These are phyloP conservation scores for Pyronema domesticum DNA, from an alignment of 495 filamentous ascomycete genomes.

Conservation along the genomic window DNA sequence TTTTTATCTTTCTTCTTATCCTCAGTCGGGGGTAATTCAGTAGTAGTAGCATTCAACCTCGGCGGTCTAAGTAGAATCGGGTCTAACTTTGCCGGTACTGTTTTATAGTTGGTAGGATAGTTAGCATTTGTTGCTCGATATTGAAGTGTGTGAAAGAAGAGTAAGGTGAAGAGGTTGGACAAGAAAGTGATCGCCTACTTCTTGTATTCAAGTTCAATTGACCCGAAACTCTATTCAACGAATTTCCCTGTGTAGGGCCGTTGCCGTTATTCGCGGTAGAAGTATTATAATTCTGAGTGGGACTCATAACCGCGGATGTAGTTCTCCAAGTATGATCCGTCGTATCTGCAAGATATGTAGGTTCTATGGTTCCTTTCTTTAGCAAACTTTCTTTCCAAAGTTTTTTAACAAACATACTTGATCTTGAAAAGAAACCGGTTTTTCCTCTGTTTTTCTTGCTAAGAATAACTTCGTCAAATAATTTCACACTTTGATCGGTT, in stretches of 20 bases:
- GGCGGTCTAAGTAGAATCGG: constrained; percentile 62
- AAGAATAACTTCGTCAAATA: constrained; percentile 92
- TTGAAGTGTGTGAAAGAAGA: not conserved
- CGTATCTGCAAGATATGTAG: constrained; percentile 66
- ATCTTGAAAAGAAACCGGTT: constrained; percentile 31
- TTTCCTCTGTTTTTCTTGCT: constrained; percentile 79
- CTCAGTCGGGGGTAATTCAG: constrained; percentile 23
- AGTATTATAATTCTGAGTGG: constrained; percentile 53
- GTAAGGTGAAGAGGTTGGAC: constrained; percentile 1
- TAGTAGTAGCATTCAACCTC: constrained; percentile 28
- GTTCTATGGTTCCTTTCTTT: constrained; percentile 27
- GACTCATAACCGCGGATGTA: constrained; percentile 53
- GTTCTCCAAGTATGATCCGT: constrained; percentile 87
- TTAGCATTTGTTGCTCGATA: constrained; percentile 23
- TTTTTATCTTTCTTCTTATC: constrained; percentile 9
- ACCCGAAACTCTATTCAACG: constrained; percentile 40
- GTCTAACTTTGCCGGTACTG: constrained; percentile 72
- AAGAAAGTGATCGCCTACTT: not conserved
- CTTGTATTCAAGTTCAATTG: not conserved
- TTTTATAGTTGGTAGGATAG: constrained; percentile 15
- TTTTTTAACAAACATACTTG: constrained; percentile 37
- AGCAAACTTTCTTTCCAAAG: constrained; percentile 26
- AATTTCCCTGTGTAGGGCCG: constrained; percentile 27
- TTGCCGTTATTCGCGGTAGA: constrained; percentile 34
- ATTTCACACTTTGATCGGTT: constrained; percentile 46